Percentiles rank a stretch among this genome's conserved stretches.
phyloP scores from a whole-genome alignment of 1,284 basidiomycete genomes.

The Fomitopsis pinicola region DNA sequence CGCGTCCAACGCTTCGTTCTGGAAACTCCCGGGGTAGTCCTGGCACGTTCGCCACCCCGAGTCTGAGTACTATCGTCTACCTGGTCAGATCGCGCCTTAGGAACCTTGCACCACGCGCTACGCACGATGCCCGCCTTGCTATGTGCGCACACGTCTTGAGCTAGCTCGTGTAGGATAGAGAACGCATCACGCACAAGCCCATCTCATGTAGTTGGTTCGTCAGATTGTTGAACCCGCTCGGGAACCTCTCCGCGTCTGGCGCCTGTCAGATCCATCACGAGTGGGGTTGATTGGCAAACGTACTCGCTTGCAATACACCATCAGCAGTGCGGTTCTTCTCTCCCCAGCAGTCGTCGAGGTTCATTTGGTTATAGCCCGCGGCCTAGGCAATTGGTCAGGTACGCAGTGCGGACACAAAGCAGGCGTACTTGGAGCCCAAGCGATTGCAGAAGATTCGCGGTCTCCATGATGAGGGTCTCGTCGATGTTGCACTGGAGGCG shows the following conservation, averaged over 20 bases:
- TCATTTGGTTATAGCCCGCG: constrained; percentile 31
- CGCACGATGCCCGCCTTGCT: constrained; percentile 27
- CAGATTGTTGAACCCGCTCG: constrained; percentile 39
- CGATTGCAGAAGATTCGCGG: constrained; percentile 29
- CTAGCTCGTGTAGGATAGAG: not conserved
- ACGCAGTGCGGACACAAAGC: not conserved
- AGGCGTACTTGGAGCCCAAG: constrained; percentile 29
- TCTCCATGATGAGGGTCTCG: constrained; percentile 27
- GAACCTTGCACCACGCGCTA: not conserved
- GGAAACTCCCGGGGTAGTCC: constrained; percentile 33
- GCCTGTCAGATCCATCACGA: not conserved
- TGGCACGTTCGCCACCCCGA: constrained; percentile 48
- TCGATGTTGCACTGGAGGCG: constrained; percentile 30
- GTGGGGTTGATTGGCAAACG: not conserved
- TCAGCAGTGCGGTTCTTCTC: constrained; percentile 27
- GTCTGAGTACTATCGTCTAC: constrained; percentile 18
- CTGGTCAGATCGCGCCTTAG: not conserved
- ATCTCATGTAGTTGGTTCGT: constrained; percentile 38
- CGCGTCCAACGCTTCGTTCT: constrained; percentile 36
- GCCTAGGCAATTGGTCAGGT: constrained; percentile 15
- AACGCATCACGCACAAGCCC: constrained; percentile 36
- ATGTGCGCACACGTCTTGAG: not conserved
- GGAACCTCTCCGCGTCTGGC: constrained; percentile 28
- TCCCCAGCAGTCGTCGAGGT: constrained; percentile 35
- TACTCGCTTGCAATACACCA: constrained; percentile 27